phyloP scores from a whole-genome alignment of 345 rosid species.

The Eucalyptus paniculata region DNA sequence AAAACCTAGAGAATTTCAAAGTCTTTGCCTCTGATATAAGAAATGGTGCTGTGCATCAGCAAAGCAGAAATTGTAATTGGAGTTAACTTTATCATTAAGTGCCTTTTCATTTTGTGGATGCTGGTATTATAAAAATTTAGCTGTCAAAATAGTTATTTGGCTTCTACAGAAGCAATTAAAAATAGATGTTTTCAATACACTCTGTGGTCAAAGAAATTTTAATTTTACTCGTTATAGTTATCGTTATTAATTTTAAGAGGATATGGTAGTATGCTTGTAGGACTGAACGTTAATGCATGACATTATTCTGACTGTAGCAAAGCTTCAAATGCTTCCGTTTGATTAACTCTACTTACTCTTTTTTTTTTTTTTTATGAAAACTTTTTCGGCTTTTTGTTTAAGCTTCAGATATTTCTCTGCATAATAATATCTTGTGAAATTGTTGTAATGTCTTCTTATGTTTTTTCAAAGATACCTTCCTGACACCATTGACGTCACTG shows the following conservation, averaged over 20 bases:
- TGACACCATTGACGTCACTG: constrained; percentile 49
- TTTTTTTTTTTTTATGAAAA: neutral
- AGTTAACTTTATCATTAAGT: neutral
- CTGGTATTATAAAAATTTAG: neutral
- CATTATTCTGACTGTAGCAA: neutral
- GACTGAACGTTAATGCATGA: neutral
- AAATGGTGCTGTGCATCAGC: neutral
- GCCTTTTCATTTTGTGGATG: neutral
- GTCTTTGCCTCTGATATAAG: neutral
- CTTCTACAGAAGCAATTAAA: neutral
- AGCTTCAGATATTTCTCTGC: neutral
- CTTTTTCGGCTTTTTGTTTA: neutral
- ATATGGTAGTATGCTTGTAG: neutral
- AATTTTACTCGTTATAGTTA: neutral
- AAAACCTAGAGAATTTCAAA: neutral
- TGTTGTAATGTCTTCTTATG: neutral
- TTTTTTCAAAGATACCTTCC: constrained; percentile 32
- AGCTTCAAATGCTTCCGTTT: neutral
- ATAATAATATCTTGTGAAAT: neutral
- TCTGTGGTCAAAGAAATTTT: neutral
- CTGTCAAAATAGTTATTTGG: neutral
- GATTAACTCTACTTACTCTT: neutral
- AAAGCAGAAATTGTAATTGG: neutral
- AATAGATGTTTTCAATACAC: neutral
- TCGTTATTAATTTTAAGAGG: neutral